Conservation (phyloP, 306 rosid species). For the Neltuma alba region DNA sequence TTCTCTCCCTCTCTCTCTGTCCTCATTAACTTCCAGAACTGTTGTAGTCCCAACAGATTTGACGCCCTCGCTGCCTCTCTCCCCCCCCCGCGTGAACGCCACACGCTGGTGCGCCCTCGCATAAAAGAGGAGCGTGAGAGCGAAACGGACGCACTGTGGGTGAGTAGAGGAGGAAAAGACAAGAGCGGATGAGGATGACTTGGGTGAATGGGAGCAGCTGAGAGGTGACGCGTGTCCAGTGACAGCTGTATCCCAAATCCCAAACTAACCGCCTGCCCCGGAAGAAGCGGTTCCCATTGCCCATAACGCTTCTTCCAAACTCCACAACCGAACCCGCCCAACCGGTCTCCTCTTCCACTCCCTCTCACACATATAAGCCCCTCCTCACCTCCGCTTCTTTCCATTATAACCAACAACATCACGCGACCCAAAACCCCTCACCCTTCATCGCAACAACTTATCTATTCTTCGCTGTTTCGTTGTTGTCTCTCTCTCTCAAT, state of each 20-base stretch:
- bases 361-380: constrained; percentile 51
- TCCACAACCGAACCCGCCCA: constrained; percentile 54
- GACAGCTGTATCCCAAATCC: constrained; percentile 94
- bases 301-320: constrained; percentile 44
- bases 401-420: background rate
- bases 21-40: constrained; percentile 49
- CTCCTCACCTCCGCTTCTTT: background rate
- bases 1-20: constrained; percentile 25
- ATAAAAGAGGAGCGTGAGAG: constrained; percentile 25
- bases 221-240: constrained; percentile 78
- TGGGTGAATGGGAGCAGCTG: constrained; percentile 46
- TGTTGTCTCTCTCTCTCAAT: background rate
- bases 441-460: background rate
- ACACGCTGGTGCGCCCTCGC: no score
- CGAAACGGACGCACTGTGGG: constrained; percentile 41
- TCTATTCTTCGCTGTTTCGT: background rate
- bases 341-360: constrained; percentile 60
- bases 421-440: background rate
- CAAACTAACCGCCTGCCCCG: constrained; percentile 64
- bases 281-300: constrained; percentile 65
- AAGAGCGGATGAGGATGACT: constrained; percentile 30
- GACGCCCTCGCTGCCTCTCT: constrained; percentile 12
- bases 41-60: constrained; percentile 27
- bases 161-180: constrained; percentile 6
- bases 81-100: background rate